These are phyloP conservation scores for Globisporangium iwayamae DNA, from an alignment of 352 stramenopile species.

Conservation along the genomic window DNA sequence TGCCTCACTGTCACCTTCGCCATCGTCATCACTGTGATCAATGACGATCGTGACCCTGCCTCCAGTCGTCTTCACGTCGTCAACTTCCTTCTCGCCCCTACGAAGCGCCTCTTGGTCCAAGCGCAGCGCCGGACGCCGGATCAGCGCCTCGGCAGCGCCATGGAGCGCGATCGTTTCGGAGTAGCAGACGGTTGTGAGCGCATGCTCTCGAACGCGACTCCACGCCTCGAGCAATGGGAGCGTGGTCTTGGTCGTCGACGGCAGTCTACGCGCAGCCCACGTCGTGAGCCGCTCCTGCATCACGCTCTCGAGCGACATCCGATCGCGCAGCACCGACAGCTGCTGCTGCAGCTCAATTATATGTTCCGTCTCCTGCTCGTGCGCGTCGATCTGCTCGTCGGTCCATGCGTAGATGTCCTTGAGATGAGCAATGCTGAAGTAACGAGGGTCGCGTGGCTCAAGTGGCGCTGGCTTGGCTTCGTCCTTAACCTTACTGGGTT, in stretches of 20 bases:
- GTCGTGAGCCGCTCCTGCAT: background rate
- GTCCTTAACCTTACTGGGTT: background rate
- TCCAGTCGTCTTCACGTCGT: background rate
- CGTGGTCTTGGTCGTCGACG: background rate
- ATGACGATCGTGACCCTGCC: background rate
- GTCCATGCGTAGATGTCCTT: constrained; percentile 41
- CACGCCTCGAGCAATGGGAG: constrained; percentile 7
- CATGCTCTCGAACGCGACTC: constrained; percentile 18
- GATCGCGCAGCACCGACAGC: constrained; percentile 27
- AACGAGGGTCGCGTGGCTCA: background rate
- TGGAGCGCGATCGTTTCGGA: constrained; percentile 46
- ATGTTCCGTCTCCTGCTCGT: constrained; percentile 40
- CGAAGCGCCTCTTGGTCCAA: background rate
- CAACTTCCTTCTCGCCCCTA: background rate
- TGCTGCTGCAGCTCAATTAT: constrained; percentile 37
- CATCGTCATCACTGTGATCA: constrained; percentile 1
- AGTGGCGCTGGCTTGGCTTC: background rate
- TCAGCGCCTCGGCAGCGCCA: constrained; percentile 35
- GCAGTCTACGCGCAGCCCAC: constrained; percentile 10
- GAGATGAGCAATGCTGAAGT: constrained; percentile 12
- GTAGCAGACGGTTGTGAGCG: constrained; percentile 19
- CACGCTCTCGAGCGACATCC: constrained; percentile 19
- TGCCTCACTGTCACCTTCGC: background rate
- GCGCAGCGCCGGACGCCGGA: constrained; percentile 37
- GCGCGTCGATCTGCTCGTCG: constrained; percentile 41